phyloP scores from a whole-genome alignment of 2,329 filamentous ascomycete genomes.

The Alternaria arborescens region DNA sequence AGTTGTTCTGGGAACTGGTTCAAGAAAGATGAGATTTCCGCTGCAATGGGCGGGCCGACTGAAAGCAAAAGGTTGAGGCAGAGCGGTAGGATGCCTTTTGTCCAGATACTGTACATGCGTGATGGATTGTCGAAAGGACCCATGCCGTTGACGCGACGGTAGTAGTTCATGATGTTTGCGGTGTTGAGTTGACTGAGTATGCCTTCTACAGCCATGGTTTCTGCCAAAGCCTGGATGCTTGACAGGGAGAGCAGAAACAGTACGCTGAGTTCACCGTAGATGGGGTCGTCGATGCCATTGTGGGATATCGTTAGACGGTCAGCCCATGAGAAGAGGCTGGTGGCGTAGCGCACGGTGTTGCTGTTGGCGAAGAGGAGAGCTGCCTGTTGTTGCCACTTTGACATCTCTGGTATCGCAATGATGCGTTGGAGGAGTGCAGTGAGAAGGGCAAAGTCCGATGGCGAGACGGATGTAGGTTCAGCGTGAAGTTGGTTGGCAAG shows the following conservation, averaged over 20 bases:
- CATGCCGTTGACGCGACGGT: conserved; percentile 72
- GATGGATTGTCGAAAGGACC: conserved; percentile 80
- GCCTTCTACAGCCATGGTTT: conserved; percentile 88
- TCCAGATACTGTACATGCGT: conserved; percentile 89
- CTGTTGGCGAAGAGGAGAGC: conserved; percentile 63
- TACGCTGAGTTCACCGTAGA: conserved; percentile 92
- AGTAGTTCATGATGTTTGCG: conserved; percentile 79
- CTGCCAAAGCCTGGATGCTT: conserved; percentile 79
- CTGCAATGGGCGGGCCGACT: conserved; percentile 80
- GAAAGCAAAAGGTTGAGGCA: conserved; percentile 87
- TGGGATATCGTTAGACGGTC: conserved; percentile 73
- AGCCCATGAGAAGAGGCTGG: conserved; percentile 91
- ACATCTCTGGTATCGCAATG: conserved; percentile 78
- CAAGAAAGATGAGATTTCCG: conserved; percentile 85
- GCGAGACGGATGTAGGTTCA: conserved; percentile 68
- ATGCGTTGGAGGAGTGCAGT: conserved; percentile 89
- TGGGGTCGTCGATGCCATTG: conserved; percentile 74
- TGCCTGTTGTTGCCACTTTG: conserved; percentile 64
- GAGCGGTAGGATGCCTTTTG: conserved; percentile 83
- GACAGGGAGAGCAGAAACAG: conserved; percentile 90
- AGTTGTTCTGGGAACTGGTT: conserved; percentile 89
- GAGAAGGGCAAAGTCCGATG: conserved; percentile 85
- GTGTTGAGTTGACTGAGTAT: conserved; percentile 80
- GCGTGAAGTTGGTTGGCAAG: conserved; percentile 86
- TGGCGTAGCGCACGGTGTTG: conserved; percentile 79